Percentiles rank a stretch among this genome's conserved stretches.
Evolutionary conservation across 1,284 basidiomycete genomes (phyloP).

Genomic region (Malassezia equina): DNA sequence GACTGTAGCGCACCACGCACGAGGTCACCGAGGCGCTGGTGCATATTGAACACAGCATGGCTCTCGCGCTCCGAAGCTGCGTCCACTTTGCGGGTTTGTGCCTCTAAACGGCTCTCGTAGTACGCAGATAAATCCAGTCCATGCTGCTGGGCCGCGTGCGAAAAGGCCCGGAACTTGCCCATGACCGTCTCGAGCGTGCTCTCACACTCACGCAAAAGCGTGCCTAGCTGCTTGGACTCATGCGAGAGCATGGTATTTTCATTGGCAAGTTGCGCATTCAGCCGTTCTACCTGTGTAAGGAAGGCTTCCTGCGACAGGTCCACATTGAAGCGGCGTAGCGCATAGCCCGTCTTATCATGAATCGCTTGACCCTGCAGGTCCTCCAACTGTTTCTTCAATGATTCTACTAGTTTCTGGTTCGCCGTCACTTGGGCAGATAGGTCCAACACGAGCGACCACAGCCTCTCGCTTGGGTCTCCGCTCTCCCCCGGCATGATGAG

Average conservation of each 20-base stretch:
- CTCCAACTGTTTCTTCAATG: conserved; percentile 58
- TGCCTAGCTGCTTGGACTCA: conserved; percentile 84
- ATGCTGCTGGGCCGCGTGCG: conserved; percentile 84
- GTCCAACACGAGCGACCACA: conserved; percentile 43
- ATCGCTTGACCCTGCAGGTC: conserved; percentile 56
- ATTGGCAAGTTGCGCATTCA: conserved; percentile 77
- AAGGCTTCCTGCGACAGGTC: conserved; percentile 89
- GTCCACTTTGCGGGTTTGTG: conserved; percentile 6
- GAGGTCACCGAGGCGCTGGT: conserved; percentile 27
- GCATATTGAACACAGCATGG: not conserved
- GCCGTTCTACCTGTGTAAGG: conserved; percentile 79
- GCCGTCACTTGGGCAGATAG: conserved; percentile 60
- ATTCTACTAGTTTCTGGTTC: conserved; percentile 67
- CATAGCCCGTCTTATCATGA: conserved; percentile 66
- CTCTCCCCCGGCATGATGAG: not conserved
- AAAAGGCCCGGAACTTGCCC: conserved; percentile 84
- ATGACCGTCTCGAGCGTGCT: conserved; percentile 89
- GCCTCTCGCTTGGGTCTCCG: conserved; percentile 22
- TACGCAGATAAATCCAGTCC: conserved; percentile 78
- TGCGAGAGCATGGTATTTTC: conserved; percentile 85
- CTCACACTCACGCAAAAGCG: conserved; percentile 86
- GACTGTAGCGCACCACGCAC: conserved; percentile 23
- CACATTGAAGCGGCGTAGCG: conserved; percentile 78
- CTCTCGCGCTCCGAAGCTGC: not conserved
- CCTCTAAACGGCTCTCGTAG: conserved; percentile 57